A percentile compares a stretch with the other conserved stretches of the same genome.
phyloP scores from a whole-genome alignment of 208 protist genomes.

The Crithidia acanthocephali region DNA sequence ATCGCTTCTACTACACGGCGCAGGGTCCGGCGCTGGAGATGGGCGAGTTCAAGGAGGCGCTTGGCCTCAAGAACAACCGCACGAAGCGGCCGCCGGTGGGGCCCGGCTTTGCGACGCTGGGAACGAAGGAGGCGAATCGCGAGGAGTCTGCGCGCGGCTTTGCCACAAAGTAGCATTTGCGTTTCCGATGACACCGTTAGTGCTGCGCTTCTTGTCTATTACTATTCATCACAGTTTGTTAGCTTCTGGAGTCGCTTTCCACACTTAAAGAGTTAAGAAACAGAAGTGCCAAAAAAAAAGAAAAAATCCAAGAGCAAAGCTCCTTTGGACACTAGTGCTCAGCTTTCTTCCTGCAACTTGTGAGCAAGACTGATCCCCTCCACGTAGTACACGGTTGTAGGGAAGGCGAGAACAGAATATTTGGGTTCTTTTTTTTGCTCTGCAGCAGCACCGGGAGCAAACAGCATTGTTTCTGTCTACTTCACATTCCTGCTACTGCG shows the following conservation, averaged over 20 bases:
- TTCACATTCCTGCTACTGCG: no score
- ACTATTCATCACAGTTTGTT: not conserved
- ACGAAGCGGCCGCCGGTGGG: conserved; percentile 50
- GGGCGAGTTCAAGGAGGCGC: conserved; percentile 86
- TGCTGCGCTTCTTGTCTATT: not conserved
- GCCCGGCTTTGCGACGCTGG: conserved; percentile 78
- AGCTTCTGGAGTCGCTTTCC: not conserved
- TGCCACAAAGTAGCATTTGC: conserved; percentile 30
- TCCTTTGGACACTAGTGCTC: no score
- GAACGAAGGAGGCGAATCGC: conserved; percentile 29
- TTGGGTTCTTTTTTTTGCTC: no score
- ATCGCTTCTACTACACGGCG: conserved; percentile 85
- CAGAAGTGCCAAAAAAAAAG: no score
- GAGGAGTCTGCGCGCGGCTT: conserved; percentile 5
- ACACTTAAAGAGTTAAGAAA: no score
- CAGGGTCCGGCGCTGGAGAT: conserved; percentile 82
- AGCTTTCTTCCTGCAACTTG: no score
- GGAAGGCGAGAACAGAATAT: no score
- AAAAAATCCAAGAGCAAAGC: no score
- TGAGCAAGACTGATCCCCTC: no score
- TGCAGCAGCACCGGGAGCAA: no score
- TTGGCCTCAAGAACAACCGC: conserved; percentile 89
- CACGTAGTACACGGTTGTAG: no score
- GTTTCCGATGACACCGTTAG: not conserved
- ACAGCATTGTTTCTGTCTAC: no score